Evolutionary conservation across 2,329 filamentous ascomycete genomes (phyloP).

Genomic region (Xylariaceae sp.): DNA sequence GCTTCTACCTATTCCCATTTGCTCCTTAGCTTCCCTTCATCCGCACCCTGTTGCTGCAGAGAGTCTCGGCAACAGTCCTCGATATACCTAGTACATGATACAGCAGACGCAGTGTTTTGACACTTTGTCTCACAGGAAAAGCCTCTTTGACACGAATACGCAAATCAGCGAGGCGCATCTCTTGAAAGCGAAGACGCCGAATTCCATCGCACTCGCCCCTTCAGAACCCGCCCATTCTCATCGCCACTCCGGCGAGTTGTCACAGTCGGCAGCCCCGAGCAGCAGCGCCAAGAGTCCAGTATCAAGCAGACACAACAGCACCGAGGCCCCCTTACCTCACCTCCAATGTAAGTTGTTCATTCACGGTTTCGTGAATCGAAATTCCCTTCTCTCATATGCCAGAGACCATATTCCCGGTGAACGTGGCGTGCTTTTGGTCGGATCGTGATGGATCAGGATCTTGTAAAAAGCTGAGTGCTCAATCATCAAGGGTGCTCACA

Average conservation of each 20-base stretch:
- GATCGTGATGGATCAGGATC: background rate
- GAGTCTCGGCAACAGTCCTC: background rate
- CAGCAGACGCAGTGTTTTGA: conserved; percentile 22
- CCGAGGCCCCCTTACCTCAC: conserved; percentile 44
- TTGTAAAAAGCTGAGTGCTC: conserved; percentile 2
- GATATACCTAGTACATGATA: background rate
- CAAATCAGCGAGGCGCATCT: conserved; percentile 41
- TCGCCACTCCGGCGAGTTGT: conserved; percentile 25
- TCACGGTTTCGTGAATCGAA: conserved; percentile 4
- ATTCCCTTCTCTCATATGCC: conserved; percentile 24
- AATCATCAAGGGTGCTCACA: conserved; percentile 26
- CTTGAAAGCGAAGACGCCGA: conserved; percentile 33
- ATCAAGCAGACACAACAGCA: conserved; percentile 22
- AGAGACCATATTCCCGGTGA: conserved; percentile 12
- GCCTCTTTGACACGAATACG: conserved; percentile 29
- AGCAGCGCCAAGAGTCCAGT: conserved; percentile 25
- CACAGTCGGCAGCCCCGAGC: conserved; percentile 22
- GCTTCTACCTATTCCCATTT: background rate
- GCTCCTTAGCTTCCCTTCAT: conserved; percentile 1
- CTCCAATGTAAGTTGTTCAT: conserved; percentile 42
- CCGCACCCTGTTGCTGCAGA: background rate
- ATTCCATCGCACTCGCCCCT: conserved; percentile 35
- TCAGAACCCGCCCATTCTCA: conserved; percentile 27
- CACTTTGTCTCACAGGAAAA: conserved; percentile 30
- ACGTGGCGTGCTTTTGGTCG: conserved; percentile 1